Percentiles rank a stretch among this genome's conserved stretches.
Evolutionary conservation across 352 stramenopile species (phyloP).

Genomic region (Phytophthora melonis): DNA sequence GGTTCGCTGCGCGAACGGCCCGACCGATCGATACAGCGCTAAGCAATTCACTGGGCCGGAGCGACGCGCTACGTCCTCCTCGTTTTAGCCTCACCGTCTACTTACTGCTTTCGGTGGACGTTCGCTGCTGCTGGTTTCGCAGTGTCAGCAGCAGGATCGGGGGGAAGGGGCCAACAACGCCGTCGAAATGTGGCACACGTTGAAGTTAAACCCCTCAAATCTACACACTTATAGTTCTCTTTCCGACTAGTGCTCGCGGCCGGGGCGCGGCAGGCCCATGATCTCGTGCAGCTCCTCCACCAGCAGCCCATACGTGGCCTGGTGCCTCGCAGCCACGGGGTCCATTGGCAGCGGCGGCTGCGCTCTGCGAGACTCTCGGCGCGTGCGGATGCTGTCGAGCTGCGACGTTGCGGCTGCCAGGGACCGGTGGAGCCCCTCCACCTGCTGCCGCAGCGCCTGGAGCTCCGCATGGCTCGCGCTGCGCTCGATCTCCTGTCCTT

Average conservation of each 20-base stretch:
- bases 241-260: slow-evolving; percentile 19
- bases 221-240: slow-evolving; percentile 7
- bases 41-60: no score
- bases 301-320: slow-evolving; percentile 54
- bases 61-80: no score
- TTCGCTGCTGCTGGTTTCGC: no score
- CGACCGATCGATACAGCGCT: no score
- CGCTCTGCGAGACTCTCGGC: slow-evolving; percentile 20
- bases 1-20: background rate
- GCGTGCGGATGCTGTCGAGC: slow-evolving; percentile 50
- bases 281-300: slow-evolving; percentile 79
- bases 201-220: slow-evolving; percentile 13
- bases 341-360: slow-evolving; percentile 28
- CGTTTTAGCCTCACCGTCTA: no score
- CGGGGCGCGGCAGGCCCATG: slow-evolving; percentile 62
- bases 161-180: no score
- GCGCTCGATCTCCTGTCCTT: slow-evolving; percentile 26
- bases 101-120: no score
- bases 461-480: slow-evolving; percentile 53
- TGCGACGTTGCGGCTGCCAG: slow-evolving; percentile 65
- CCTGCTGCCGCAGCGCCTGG: slow-evolving; percentile 50
- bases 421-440: slow-evolving; percentile 59
- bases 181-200: slow-evolving; percentile 22
- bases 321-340: slow-evolving; percentile 42
- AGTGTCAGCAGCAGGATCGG: background rate